Percentiles rank a stretch among this genome's conserved stretches.
phyloP scores from a whole-genome alignment of 192 early-diverging fungal genomes.

The Phycomyces nitens region DNA sequence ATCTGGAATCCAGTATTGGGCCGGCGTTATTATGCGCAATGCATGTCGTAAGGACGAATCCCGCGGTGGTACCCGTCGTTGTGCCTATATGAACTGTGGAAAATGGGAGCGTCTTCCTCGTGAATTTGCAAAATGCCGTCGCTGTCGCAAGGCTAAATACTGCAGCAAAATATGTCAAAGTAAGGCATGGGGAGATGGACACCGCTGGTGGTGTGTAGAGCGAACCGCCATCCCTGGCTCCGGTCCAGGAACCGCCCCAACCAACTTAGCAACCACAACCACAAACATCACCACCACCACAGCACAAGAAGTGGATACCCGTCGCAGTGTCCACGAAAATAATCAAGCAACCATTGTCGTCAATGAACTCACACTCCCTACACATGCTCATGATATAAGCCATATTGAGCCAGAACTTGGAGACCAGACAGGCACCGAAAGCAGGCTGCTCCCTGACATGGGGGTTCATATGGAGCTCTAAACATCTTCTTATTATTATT shows the following conservation, averaged over 20 bases:
- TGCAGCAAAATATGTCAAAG: constrained; percentile 76
- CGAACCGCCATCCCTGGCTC: constrained; percentile 8
- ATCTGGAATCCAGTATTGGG: constrained; percentile 69
- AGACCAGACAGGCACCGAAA: no score
- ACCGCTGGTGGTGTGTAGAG: constrained; percentile 79
- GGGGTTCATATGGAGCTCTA: no score
- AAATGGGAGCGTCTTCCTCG: constrained; percentile 70
- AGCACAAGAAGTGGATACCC: neutral
- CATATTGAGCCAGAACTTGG: neutral
- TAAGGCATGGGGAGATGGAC: constrained; percentile 75
- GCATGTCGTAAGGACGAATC: constrained; percentile 74
- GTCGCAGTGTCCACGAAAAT: neutral
- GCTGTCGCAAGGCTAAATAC: constrained; percentile 85
- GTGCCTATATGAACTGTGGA: constrained; percentile 73
- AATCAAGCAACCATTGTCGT: neutral
- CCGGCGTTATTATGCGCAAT: constrained; percentile 76
- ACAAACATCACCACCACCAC: neutral
- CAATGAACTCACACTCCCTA: neutral
- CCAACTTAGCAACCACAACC: neutral
- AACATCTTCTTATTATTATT: no score
- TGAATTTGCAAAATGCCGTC: constrained; percentile 84
- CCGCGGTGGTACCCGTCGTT: constrained; percentile 66
- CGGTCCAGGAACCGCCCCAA: neutral
- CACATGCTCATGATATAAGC: neutral
- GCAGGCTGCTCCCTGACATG: no score